These are phyloP conservation scores for Sphaerobolus stellatus DNA, from an alignment of 1,284 basidiomycete species.

Conservation along the genomic window DNA sequence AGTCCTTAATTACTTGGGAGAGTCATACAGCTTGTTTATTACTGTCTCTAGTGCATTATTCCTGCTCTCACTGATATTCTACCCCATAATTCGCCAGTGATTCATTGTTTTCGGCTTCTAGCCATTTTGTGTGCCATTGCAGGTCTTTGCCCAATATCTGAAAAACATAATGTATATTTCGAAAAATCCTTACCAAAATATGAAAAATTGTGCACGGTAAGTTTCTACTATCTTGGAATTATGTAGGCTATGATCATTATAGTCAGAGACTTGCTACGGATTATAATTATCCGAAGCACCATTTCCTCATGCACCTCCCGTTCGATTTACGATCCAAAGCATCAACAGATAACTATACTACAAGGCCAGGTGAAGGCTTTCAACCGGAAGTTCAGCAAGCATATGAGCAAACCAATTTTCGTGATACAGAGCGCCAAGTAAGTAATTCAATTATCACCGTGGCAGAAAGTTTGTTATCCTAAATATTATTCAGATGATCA, in stretches of 20 bases:
- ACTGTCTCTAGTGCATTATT: background rate
- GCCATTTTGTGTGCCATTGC: background rate
- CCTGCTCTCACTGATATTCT: background rate
- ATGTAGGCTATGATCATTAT: background rate
- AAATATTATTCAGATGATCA: background rate
- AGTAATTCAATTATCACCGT: background rate
- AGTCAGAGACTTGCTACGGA: background rate
- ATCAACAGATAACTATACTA: background rate
- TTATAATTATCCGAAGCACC: background rate
- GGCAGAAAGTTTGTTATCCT: background rate
- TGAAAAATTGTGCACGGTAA: background rate
- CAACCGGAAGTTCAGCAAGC: background rate
- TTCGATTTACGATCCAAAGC: background rate
- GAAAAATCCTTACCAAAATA: too few species aligned
- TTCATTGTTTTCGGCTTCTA: background rate
- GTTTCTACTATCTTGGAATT: background rate
- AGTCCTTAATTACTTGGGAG: too few species aligned
- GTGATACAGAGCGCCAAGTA: background rate
- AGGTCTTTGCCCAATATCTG: background rate
- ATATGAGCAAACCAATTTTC: background rate
- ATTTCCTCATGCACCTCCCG: background rate
- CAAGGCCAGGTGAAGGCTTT: background rate
- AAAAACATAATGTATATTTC: too few species aligned
- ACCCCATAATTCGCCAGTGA: background rate
- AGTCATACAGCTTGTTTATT: too few species aligned